A percentile compares a stretch with the other conserved stretches of the same genome.
Conservation (phyloP, 306 rosid species). For the Pyrus bretschneideri region DNA sequence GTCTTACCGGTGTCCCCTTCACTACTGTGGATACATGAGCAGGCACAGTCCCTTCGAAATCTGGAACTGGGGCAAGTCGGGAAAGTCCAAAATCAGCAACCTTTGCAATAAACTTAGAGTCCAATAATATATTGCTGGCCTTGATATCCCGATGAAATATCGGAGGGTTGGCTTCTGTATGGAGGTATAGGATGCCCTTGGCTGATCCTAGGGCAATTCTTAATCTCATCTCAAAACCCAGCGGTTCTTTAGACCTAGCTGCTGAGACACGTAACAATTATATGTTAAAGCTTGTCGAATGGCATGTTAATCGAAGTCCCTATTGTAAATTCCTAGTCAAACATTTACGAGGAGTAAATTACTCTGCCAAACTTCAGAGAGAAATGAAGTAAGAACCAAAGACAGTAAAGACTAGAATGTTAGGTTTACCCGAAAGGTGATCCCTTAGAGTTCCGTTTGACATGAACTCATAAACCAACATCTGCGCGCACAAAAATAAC, state of each 20-base stretch:
- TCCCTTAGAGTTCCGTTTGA: constrained; percentile 83
- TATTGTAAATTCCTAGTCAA: background rate
- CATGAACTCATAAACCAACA: constrained; percentile 93
- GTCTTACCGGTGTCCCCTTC: constrained; percentile 90
- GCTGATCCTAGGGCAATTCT: constrained; percentile 75
- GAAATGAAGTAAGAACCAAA: background rate
- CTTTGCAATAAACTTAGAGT: constrained; percentile 55
- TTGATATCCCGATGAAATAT: constrained; percentile 93
- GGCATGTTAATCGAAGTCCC: background rate
- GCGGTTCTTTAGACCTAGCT: constrained; percentile 50
- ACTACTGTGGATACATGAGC: constrained; percentile 87
- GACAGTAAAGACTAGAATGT: constrained; percentile 7
- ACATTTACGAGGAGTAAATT: background rate
- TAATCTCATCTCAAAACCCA: constrained; percentile 63
- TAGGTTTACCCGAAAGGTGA: constrained; percentile 71
- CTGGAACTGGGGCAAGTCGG: constrained; percentile 86
- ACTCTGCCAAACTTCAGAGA: background rate
- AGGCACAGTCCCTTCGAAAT: constrained; percentile 65
- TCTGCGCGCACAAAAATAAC: constrained; percentile 52
- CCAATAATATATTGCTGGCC: constrained; percentile 91
- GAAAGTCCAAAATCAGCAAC: constrained; percentile 99
- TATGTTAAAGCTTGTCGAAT: background rate
- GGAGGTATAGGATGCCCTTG: constrained; percentile 85
- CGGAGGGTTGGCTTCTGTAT: constrained; percentile 96
- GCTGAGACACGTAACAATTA: constrained; percentile 21